These are phyloP conservation scores for Beverwykella pulmonaria DNA, from an alignment of 495 filamentous ascomycete species.

Conservation along the genomic window DNA sequence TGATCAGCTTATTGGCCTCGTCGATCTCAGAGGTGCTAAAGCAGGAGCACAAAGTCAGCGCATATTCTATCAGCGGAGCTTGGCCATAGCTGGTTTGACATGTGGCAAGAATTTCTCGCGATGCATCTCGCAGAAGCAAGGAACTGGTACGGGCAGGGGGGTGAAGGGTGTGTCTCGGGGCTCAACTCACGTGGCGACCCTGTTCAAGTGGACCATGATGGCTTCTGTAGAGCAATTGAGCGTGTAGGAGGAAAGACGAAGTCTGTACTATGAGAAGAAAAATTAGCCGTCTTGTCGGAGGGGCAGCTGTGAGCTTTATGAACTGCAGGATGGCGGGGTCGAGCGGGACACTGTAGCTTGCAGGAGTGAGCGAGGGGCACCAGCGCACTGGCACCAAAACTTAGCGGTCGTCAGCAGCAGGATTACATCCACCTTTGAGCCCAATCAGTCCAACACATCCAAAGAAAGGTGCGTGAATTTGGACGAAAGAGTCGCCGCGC, in stretches of 20 bases:
- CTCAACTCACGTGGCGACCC: conserved; percentile 53
- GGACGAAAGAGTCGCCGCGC: background rate
- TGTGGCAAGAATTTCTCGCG: background rate
- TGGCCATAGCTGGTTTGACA: no score
- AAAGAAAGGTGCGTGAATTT: no score
- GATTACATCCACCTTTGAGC: background rate
- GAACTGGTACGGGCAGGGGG: background rate
- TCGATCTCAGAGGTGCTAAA: conserved; percentile 44
- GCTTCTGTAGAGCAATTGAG: background rate
- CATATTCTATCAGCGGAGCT: no score
- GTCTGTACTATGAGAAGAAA: background rate
- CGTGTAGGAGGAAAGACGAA: background rate
- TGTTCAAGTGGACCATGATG: conserved; percentile 70
- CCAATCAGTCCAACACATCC: background rate
- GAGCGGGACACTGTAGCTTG: background rate
- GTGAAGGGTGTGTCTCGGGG: background rate
- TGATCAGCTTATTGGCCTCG: conserved; percentile 35
- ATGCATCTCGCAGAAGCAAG: background rate
- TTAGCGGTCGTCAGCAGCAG: no score
- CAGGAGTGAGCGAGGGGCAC: background rate
- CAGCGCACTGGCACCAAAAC: background rate
- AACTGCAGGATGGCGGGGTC: conserved; percentile 3
- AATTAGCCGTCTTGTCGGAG: background rate
- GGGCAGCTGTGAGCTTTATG: background rate
- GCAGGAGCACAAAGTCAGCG: background rate